Evolutionary conservation across 169 alveolate species (phyloP), one percentile per base, ranked within the genome.

Genomic region (Plasmodium cynomolgi): DNA sequence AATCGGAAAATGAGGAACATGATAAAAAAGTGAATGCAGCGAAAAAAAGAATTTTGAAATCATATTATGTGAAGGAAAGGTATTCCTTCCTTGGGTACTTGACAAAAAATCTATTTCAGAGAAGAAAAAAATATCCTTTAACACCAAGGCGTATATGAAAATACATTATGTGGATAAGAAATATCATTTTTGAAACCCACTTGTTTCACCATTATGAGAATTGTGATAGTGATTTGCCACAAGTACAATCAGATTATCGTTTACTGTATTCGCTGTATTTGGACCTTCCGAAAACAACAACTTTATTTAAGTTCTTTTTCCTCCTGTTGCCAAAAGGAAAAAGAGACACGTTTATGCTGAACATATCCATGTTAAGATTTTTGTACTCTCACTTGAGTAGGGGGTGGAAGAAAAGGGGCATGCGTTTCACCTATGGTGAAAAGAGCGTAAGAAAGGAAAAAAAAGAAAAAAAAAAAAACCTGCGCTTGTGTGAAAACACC

Each of bases 361-460:
- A 91, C 71, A 71, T 91, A 72, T 71, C 95, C 11, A 82, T 83
- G 34, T 15, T 91, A 41, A 41, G 95, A 82, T 91, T 82, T 91
- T 54, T 91, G 58, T 91, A 91, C 41, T 91, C 95, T 29, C 92
- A 91, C 34, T 81, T 91, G 44, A 26, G 75, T n/a, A 81, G 29
- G 31, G 41, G 34, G 15, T 50, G 5, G 73, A 50, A 20, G 75
- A 71, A 82, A 81, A 73, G 23, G 58, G 20, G 54, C 37, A 68
- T 8, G 5, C 62, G 17, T 50, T 50, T 50, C 62, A 50, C 62
- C 62, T 68, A 68, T 68, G 37, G 83, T 9, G 47, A 90, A 58
- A 54, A 80, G 23, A 20, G 41, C 1, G 71, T 17, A 31, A n/a
- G 73, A 26, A 20, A 26, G 62, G 23, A 9, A n/a, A 6, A 20